Evolutionary conservation across 495 filamentous ascomycete genomes (phyloP), one percentile per base, ranked within the genome.

Genomic region (Lasiosphaeria hispida): DNA sequence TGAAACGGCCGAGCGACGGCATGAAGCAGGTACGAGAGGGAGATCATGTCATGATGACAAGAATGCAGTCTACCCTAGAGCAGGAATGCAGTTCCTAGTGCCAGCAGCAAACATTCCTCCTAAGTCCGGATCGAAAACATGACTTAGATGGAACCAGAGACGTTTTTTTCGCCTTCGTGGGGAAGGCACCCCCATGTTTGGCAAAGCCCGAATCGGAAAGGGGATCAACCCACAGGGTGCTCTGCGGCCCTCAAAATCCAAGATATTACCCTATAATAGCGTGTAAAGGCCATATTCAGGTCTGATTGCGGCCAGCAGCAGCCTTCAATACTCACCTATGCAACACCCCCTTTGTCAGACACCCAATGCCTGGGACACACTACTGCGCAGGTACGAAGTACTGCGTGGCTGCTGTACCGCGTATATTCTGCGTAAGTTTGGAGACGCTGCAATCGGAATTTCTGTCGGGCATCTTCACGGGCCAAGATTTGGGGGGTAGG

Each of bases 1-100:
- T 67, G 62, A 68, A 70, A 68, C 67, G 65, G 63, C 62, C 59
- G 59, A 62, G 60, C 61, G 47, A 61, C 57, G 61, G 61, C 43
- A 55, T 58, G 55, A 55, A 55, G 60, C 60, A 63, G 52, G 52
- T 39, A 53, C 51, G 44, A 19, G 13, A 35, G 50, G 55, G 30
- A 41, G 41, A 55, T 53, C 50, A 54, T 23, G 33, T n/a, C 34
- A 23, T 10, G 15, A 17, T 33, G 23, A 33, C n/a, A 36, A 18
- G 23, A 15, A 42, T 13, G 23, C 19, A 23, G n/a, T n/a, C n/a
- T n/a, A n/a, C n/a, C n/a, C n/a, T n/a, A n/a, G 35, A 30, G 34
- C 19, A 18, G 30, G 57, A 47, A 45, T 23, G 53, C 42, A 17
- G 19, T 44, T 43, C 23, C 14, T 54, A 13, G 3, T 9, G 10